Evolutionary conservation across 2,329 filamentous ascomycete genomes (phyloP), one percentile per base, ranked within the genome.

Genomic region (Diaporthe sp.): DNA sequence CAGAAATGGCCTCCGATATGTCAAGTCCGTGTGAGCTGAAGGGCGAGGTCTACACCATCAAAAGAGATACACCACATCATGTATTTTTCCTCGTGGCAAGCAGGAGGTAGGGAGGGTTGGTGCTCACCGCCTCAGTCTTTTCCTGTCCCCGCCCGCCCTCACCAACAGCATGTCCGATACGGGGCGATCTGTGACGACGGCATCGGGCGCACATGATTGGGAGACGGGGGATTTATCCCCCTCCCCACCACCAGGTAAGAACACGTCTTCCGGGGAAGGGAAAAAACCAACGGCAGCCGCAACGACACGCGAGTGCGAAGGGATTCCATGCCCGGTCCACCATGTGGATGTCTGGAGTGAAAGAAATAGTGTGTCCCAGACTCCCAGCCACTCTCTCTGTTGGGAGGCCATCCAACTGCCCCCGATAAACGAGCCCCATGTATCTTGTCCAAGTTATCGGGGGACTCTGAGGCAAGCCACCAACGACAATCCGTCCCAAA

Each of bases 351-450:
- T 53, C 15, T 15, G 2, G 13, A 53, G 27, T 17, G 44, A 8
- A 50, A 9, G 32, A 17, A 10, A 12, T 0, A 4, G 8, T 50
- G 42, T 50, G 19, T 19, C 8, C 35, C 10, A 50, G 22, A 22
- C 17, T 22, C 17, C 15, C 63, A n/a, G n/a, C n/a, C n/a, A n/a
- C n/a, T n/a, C n/a, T n/a, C n/a, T n/a, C n/a, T n/a, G n/a, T n/a
- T n/a, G n/a, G n/a, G n/a, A n/a, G n/a, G n/a, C n/a, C n/a, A 30
- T 42, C 35, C 9, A 47, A 7, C 10, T 25, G 63, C 17, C n/a
- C 13, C 22, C 63, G 44, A 66, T 66, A 68, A 19, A 68, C 32
- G 32, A 68, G 15, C n/a, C 9, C 17, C 47, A 68, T 53, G 63
- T 5, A 30, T 10, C 5, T 13, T 17, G 1, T 25, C 19, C 44